Percentiles rank a stretch among this genome's conserved stretches.
Evolutionary conservation across 2,329 filamentous ascomycete species (phyloP).

Genomic region (Hypoxylon sp.): DNA sequence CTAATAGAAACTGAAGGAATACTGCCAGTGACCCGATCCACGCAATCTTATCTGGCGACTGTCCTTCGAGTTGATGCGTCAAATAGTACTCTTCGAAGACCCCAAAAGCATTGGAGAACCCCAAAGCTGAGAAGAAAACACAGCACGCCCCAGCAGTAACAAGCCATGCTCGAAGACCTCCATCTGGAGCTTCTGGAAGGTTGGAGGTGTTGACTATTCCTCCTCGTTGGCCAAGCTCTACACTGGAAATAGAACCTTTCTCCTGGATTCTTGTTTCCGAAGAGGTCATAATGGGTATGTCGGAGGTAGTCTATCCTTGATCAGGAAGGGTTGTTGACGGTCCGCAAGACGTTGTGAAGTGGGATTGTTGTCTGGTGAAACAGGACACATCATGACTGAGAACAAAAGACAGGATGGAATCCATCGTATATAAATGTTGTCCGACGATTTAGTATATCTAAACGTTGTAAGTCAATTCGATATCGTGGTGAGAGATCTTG

Average conservation of each 20-base stretch:
- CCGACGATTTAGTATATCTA: neutral
- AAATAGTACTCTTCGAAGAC: constrained; percentile 55
- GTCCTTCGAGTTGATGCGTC: constrained; percentile 46
- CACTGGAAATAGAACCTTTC: neutral
- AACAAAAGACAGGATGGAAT: neutral
- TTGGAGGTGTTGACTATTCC: constrained; percentile 1
- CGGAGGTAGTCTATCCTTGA: constrained; percentile 1
- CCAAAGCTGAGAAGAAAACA: constrained; percentile 53
- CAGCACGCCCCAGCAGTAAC: constrained; percentile 44
- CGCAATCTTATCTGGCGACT: constrained; percentile 51
- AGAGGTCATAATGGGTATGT: constrained; percentile 22
- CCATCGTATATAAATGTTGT: constrained; percentile 20
- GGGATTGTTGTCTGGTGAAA: constrained; percentile 4
- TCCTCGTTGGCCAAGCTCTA: constrained; percentile 5
- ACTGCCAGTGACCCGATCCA: constrained; percentile 55
- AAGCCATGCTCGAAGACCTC: constrained; percentile 51
- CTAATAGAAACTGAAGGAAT: constrained; percentile 51
- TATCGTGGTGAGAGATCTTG: constrained; percentile 10
- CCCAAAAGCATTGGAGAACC: constrained; percentile 57
- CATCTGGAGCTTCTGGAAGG: constrained; percentile 40
- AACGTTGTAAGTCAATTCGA: neutral
- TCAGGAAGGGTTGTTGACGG: neutral
- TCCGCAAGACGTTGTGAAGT: neutral
- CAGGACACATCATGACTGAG: constrained; percentile 2
- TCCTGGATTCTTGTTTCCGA: constrained; percentile 18